A percentile compares a stretch with the other conserved stretches of the same genome.
Conservation (phyloP, 805 yeast species). For the Metschnikowia santaceciliae region DNA sequence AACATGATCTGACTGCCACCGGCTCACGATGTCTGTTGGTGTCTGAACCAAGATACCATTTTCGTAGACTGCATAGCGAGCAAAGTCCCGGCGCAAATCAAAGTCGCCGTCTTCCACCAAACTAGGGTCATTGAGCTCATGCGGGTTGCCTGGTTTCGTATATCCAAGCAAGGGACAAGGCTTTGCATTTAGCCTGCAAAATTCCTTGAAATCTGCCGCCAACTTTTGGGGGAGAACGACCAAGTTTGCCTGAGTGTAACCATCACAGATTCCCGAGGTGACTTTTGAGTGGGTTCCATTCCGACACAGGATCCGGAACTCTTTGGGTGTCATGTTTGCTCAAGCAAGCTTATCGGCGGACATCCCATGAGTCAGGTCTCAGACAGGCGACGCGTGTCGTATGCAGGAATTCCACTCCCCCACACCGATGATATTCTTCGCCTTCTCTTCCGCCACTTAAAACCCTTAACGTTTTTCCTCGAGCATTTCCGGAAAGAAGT, state of each 20-base stretch:
- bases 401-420: neutral
- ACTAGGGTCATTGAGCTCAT: slow-evolving; percentile 1
- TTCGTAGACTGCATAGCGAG: slow-evolving; percentile 31
- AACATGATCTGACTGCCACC: slow-evolving; percentile 34
- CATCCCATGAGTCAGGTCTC: neutral
- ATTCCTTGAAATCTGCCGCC: slow-evolving; percentile 29
- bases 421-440: neutral
- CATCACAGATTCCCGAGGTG: slow-evolving; percentile 19
- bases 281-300: neutral
- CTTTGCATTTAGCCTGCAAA: slow-evolving; percentile 36
- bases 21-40: slow-evolving; percentile 21
- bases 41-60: slow-evolving; percentile 24
- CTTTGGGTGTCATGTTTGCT: slow-evolving; percentile 5
- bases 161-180: slow-evolving; percentile 36
- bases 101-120: slow-evolving; percentile 14
- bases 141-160: slow-evolving; percentile 24
- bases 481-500: slow-evolving; percentile 8
- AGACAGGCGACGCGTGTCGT: neutral
- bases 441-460: neutral
- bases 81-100: slow-evolving; percentile 33
- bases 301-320: slow-evolving; percentile 7
- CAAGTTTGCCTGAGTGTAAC: slow-evolving; percentile 38
- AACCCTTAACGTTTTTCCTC: neutral
- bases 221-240: slow-evolving; percentile 30
- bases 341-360: neutral